phyloP scores from a whole-genome alignment of 1,284 basidiomycete species.

The Rhodotorula sp. region DNA sequence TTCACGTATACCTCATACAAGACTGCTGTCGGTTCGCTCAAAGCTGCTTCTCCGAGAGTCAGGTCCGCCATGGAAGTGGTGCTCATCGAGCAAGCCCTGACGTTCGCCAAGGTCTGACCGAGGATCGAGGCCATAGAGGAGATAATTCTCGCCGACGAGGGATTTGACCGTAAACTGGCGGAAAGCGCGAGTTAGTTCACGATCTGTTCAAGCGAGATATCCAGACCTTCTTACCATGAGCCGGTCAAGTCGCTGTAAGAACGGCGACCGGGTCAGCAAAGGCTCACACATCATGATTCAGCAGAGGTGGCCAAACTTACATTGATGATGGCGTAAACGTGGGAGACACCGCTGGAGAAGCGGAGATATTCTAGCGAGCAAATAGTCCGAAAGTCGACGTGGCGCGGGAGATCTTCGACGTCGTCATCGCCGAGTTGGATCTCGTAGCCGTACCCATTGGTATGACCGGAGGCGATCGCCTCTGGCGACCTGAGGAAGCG shows the following conservation, averaged over 20 bases:
- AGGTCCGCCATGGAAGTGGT: background rate
- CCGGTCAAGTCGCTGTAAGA: conserved; percentile 26
- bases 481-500: conserved; percentile 36
- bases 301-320: background rate
- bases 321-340: conserved; percentile 36
- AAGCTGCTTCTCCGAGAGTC: conserved; percentile 26
- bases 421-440: conserved; percentile 25
- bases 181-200: background rate
- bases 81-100: background rate
- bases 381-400: conserved; percentile 36
- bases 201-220: background rate
- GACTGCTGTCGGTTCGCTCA: background rate
- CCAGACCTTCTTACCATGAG: conserved; percentile 20
- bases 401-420: conserved; percentile 32
- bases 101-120: background rate
- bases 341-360: conserved; percentile 33
- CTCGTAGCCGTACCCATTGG: conserved; percentile 26
- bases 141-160: conserved; percentile 37
- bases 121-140: conserved; percentile 36
- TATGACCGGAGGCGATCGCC: conserved; percentile 15
- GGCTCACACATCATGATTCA: background rate
- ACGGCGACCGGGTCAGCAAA: background rate
- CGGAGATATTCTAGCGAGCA: conserved; percentile 39
- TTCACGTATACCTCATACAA: background rate
- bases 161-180: conserved; percentile 35